A percentile compares a stretch with the other conserved stretches of the same genome.
These are phyloP conservation scores for Eucalyptus pauciflora DNA, from an alignment of 345 rosid genomes.

Conservation along the genomic window DNA sequence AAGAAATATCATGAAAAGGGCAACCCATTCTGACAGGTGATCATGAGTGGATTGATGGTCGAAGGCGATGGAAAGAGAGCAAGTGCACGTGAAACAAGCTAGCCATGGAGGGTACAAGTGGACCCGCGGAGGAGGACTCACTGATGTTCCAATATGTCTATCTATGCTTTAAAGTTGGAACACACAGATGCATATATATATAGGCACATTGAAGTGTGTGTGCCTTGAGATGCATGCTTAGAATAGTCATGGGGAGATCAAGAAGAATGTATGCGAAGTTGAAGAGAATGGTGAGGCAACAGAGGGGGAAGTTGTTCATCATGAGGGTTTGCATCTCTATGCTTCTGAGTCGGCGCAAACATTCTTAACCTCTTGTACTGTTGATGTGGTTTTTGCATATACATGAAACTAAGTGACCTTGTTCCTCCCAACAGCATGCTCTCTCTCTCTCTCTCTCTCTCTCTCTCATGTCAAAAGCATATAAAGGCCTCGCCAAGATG, in stretches of 20 bases:
- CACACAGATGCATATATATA: not conserved
- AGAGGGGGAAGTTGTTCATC: constrained; percentile 48
- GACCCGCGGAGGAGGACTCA: not conserved
- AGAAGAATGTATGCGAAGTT: constrained; percentile 33
- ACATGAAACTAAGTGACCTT: not conserved
- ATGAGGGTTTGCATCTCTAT: constrained; percentile 47
- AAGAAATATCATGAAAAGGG: not conserved
- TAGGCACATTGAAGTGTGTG: not conserved
- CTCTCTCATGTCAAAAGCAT: not conserved
- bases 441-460: not conserved
- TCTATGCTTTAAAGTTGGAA: not conserved
- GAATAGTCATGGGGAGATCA: not conserved
- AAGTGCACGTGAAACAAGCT: not conserved
- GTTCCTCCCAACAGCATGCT: not conserved
- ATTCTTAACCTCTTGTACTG: constrained; percentile 4
- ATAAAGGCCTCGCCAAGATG: no score
- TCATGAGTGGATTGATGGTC: not conserved
- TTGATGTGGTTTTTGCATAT: not conserved
- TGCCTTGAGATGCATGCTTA: not conserved
- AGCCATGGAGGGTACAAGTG: not conserved
- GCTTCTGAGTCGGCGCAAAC: constrained; percentile 62
- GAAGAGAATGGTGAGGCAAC: constrained; percentile 57
- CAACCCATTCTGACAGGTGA: not conserved
- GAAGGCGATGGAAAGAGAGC: not conserved
- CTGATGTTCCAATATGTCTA: not conserved